phyloP scores from a whole-genome alignment of 2,329 filamentous ascomycete species.

The Rasamsonia emersonii region DNA sequence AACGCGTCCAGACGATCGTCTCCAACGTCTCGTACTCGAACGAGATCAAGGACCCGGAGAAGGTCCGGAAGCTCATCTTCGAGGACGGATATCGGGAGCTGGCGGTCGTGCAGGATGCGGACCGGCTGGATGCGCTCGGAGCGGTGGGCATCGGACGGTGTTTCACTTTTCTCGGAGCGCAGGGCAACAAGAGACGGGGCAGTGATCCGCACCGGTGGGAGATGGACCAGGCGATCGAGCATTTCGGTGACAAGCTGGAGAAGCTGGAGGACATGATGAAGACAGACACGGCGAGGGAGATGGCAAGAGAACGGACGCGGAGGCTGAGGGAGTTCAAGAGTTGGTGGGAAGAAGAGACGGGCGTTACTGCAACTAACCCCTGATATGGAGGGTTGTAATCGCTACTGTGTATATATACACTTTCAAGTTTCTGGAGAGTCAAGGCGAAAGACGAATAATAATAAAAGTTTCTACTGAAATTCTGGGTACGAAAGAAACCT shows the following conservation, averaged over 20 bases:
- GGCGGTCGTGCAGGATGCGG: slow-evolving; percentile 83
- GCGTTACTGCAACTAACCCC: slow-evolving; percentile 3
- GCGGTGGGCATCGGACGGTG: slow-evolving; percentile 73
- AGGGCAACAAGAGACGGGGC: slow-evolving; percentile 18
- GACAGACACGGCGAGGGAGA: slow-evolving; percentile 42
- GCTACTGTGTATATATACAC: no score
- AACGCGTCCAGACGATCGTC: slow-evolving; percentile 62
- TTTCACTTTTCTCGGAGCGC: slow-evolving; percentile 66
- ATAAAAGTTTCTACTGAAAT: no score
- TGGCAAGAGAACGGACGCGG: slow-evolving; percentile 43
- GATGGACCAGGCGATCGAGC: slow-evolving; percentile 59
- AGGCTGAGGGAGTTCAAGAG: slow-evolving; percentile 41
- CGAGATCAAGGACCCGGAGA: slow-evolving; percentile 56
- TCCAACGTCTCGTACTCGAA: slow-evolving; percentile 68
- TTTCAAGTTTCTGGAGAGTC: slow-evolving; percentile 5
- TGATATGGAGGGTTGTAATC: slow-evolving; percentile 2
- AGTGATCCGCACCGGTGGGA: slow-evolving; percentile 24
- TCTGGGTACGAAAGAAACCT: slow-evolving; percentile 3
- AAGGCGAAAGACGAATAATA: no score
- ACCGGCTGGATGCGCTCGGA: slow-evolving; percentile 83
- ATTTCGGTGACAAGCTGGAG: slow-evolving; percentile 70
- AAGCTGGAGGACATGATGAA: slow-evolving; percentile 55
- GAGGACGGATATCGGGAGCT: slow-evolving; percentile 56
- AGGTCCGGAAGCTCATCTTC: slow-evolving; percentile 53
- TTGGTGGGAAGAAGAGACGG: slow-evolving; percentile 49